Percentiles rank a stretch among this genome's conserved stretches.
phyloP scores from a whole-genome alignment of 768 basidiomycete genomes.

The Leccinum ochraceum region DNA sequence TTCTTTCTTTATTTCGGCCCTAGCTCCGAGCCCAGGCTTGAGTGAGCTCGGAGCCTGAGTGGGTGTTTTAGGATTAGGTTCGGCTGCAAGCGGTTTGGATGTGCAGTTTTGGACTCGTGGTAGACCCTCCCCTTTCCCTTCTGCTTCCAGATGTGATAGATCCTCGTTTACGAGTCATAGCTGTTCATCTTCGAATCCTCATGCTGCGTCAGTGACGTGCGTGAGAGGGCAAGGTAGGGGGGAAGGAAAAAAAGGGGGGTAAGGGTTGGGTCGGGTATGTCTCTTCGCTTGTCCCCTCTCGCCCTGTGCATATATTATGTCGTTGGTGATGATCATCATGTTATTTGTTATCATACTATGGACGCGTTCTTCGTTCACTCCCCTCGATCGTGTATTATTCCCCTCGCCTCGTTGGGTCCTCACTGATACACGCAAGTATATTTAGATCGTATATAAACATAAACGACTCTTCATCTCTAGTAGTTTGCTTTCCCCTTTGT shows the following conservation, averaged over 20 bases:
- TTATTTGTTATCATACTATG: slow-evolving; percentile 6
- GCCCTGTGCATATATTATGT: slow-evolving; percentile 3
- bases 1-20: slow-evolving; percentile 1
- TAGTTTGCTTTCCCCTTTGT: slow-evolving; percentile 3
- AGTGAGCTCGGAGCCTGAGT: slow-evolving; percentile 17
- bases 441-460: slow-evolving; percentile 20
- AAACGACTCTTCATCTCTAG: neutral
- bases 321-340: slow-evolving; percentile 3
- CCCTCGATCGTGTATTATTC: slow-evolving; percentile 10
- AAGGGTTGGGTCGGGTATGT: slow-evolving; percentile 6
- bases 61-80: slow-evolving; percentile 15
- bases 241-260: neutral
- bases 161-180: slow-evolving; percentile 20
- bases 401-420: neutral
- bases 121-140: slow-evolving; percentile 1
- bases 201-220: slow-evolving; percentile 6
- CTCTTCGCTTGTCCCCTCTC: slow-evolving; percentile 2
- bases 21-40: neutral
- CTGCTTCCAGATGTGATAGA: slow-evolving; percentile 14
- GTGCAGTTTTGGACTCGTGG: slow-evolving; percentile 13
- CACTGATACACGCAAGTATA: slow-evolving; percentile 10
- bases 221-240: neutral
- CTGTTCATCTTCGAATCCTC: slow-evolving; percentile 13
- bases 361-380: neutral
- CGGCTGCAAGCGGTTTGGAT: slow-evolving; percentile 13